phyloP scores from a whole-genome alignment of 441 rosid species.

The Adansonia grandidieri region DNA sequence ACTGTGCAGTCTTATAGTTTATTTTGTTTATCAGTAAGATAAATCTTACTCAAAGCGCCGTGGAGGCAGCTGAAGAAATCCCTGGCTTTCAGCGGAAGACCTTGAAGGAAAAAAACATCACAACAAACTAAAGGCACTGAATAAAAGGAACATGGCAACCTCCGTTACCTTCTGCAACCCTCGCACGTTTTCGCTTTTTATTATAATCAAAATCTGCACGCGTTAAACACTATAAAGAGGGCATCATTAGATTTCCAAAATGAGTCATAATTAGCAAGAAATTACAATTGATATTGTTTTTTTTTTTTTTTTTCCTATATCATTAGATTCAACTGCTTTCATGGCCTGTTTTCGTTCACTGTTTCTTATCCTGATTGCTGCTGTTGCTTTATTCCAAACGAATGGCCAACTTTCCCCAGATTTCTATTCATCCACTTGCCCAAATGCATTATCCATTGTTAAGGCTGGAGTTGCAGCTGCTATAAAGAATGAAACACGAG shows the following conservation, averaged over 20 bases:
- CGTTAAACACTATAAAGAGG: constrained; percentile 21
- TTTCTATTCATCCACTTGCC: constrained; percentile 35
- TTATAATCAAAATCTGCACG: neutral
- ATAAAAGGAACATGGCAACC: constrained; percentile 17
- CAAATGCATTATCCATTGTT: constrained; percentile 31
- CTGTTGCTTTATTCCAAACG: constrained; percentile 4
- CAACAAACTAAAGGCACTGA: constrained; percentile 21
- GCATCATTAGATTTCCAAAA: neutral
- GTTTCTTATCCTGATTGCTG: constrained; percentile 23
- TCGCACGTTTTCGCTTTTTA: neutral
- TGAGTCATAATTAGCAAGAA: neutral
- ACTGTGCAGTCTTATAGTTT: neutral
- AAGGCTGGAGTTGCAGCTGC: constrained; percentile 31
- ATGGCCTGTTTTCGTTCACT: constrained; percentile 18
- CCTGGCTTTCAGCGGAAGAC: constrained; percentile 12
- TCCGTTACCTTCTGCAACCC: constrained; percentile 2
- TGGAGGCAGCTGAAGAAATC: neutral
- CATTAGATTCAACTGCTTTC: neutral
- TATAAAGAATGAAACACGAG: constrained; percentile 35
- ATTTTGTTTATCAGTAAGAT: neutral
- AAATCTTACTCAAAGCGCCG: neutral
- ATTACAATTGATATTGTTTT: neutral
- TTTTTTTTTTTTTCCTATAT: neutral
- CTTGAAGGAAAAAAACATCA: constrained; percentile 10
- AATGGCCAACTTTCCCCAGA: constrained; percentile 25